Conservation (phyloP, 805 yeast species). For the Candida schatavii region DNA sequence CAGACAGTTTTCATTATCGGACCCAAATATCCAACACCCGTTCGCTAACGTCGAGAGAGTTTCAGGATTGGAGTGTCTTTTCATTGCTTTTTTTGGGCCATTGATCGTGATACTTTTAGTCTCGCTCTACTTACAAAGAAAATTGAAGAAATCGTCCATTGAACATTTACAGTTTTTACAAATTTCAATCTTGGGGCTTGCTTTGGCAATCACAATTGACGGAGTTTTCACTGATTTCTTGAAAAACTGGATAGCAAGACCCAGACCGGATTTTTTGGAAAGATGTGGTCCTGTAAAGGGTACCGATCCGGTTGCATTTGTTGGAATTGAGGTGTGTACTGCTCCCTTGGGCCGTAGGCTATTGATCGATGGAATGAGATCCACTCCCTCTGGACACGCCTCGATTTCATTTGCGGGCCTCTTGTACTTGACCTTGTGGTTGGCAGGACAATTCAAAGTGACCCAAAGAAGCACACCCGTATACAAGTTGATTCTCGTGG, state of each 20-base stretch:
- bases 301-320: conserved; percentile 23
- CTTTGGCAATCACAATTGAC: conserved; percentile 24
- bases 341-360: conserved; percentile 27
- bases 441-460: conserved; percentile 39
- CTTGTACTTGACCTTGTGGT: conserved; percentile 46
- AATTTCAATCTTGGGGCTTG: conserved; percentile 28
- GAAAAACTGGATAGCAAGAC: conserved; percentile 33
- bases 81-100: conserved; percentile 27
- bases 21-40: conserved; percentile 34
- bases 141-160: conserved; percentile 3
- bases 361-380: conserved; percentile 51
- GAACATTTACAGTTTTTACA: conserved; percentile 23
- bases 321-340: conserved; percentile 27
- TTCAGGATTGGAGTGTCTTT: conserved; percentile 24
- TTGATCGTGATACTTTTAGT: conserved; percentile 16
- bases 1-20: conserved; percentile 32
- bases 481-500: conserved; percentile 18
- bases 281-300: conserved; percentile 29
- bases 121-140: conserved; percentile 6
- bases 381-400: conserved; percentile 59
- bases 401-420: conserved; percentile 52
- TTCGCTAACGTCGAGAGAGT: conserved; percentile 31
- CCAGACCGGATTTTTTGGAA: conserved; percentile 33
- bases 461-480: conserved; percentile 13
- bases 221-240: conserved; percentile 37